Percentiles rank a stretch among this genome's conserved stretches.
phyloP scores from a whole-genome alignment of 164 flowering plant species.

The Pachysandra terminalis region DNA sequence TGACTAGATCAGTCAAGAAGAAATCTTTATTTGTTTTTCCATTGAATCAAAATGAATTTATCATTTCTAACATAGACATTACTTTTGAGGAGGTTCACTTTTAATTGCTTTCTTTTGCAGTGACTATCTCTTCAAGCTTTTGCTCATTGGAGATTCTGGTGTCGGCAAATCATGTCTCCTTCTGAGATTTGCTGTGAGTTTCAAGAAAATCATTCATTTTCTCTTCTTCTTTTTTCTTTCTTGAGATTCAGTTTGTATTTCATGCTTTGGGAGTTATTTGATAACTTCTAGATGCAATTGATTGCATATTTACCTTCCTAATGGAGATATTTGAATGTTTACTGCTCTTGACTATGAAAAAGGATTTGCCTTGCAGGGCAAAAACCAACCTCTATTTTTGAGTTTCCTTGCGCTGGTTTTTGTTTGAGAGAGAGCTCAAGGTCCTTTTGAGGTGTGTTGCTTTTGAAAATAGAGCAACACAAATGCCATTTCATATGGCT shows the following conservation, averaged over 20 bases:
- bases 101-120: conserved; percentile 32
- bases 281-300: background rate
- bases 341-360: background rate
- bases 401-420: background rate
- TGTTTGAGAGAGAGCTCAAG: background rate
- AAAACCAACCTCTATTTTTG: background rate
- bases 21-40: too few relatives aligned
- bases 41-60: too few relatives aligned
- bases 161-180: conserved; percentile 91
- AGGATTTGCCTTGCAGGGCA: background rate
- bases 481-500: too few relatives aligned
- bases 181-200: conserved; percentile 86
- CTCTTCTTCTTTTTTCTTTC: background rate
- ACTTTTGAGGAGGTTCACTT: background rate
- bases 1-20: too few relatives aligned
- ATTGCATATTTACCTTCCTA: background rate
- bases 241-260: background rate
- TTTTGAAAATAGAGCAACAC: too few relatives aligned
- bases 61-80: too few relatives aligned
- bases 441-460: background rate
- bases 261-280: background rate
- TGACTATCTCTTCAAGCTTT: conserved; percentile 87
- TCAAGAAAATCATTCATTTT: background rate
- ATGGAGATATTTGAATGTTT: too few relatives aligned
- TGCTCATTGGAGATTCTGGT: conserved; percentile 94